A percentile compares a stretch with the other conserved stretches of the same genome.
phyloP scores from a whole-genome alignment of 176 grass and related monocot species.

The Ampelocalamus luodianensis region DNA sequence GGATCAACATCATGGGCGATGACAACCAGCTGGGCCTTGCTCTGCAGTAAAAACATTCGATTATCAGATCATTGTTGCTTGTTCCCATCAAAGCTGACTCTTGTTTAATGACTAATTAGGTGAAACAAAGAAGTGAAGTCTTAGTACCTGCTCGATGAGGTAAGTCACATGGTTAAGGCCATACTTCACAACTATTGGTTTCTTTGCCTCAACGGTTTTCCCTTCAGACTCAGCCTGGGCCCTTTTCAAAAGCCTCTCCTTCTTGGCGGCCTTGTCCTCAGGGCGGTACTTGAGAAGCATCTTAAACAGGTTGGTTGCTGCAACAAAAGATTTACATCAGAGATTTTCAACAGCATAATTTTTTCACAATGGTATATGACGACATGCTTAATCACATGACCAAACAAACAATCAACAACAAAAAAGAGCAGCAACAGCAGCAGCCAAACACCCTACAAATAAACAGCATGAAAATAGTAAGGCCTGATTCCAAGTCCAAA shows the following conservation, averaged over 20 bases:
- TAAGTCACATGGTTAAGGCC: constrained; percentile 83
- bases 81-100: not conserved
- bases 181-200: constrained; percentile 83
- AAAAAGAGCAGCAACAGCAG: not conserved
- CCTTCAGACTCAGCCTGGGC: constrained; percentile 71
- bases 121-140: not conserved
- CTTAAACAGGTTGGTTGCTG: constrained; percentile 71
- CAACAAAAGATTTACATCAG: constrained; percentile 6
- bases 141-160: constrained; percentile 72
- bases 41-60: constrained; percentile 34
- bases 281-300: constrained; percentile 83
- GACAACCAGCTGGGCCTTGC: constrained; percentile 74
- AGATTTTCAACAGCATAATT: not conserved
- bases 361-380: not conserved
- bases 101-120: not conserved
- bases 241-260: constrained; percentile 69
- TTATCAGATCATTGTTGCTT: not conserved
- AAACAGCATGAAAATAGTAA: not conserved
- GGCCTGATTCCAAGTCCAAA: not conserved
- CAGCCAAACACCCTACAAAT: not conserved
- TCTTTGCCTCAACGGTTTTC: constrained; percentile 67
- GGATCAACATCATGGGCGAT: constrained; percentile 79
- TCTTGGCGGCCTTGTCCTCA: constrained; percentile 69
- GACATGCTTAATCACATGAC: not conserved
- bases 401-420: not conserved